Evolutionary conservation across 2,329 filamentous ascomycete genomes (phyloP).

Genomic region (Xenoacremonium recifei): DNA sequence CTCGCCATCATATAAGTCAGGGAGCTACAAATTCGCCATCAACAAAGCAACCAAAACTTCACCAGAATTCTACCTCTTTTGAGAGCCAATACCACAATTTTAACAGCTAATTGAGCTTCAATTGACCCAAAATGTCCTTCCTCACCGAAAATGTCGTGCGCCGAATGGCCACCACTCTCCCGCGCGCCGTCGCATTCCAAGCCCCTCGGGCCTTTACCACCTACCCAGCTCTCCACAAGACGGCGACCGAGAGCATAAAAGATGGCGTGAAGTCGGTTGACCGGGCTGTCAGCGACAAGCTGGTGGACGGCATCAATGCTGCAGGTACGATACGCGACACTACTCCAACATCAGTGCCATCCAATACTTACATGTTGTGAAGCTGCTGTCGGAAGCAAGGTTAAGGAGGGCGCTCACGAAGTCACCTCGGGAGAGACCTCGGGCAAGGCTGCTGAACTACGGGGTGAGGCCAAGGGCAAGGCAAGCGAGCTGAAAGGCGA

Average conservation of each 20-base stretch:
- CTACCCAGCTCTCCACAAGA: constrained; percentile 43
- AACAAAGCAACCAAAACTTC: too few relatives aligned
- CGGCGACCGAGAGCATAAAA: constrained; percentile 54
- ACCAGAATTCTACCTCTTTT: neutral
- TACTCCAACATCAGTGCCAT: neutral
- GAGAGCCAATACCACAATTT: constrained; percentile 9
- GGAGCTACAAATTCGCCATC: constrained; percentile 12
- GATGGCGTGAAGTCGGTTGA: constrained; percentile 60
- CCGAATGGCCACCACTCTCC: constrained; percentile 31
- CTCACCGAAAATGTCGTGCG: constrained; percentile 46
- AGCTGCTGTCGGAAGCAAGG: constrained; percentile 44
- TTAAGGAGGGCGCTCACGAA: constrained; percentile 43
- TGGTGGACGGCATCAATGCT: constrained; percentile 60
- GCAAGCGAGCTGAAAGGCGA: constrained; percentile 40
- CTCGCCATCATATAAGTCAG: too few relatives aligned
- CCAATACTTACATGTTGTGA: constrained; percentile 6
- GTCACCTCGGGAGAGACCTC: constrained; percentile 28
- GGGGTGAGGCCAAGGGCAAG: constrained; percentile 37
- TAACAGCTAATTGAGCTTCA: neutral
- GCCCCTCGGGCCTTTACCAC: constrained; percentile 52
- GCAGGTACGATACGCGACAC: constrained; percentile 47
- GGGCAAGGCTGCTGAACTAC: constrained; percentile 34
- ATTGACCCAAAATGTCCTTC: constrained; percentile 46
- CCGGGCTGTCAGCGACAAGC: constrained; percentile 57
- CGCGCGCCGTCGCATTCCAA: constrained; percentile 37